Percentiles rank a stretch among this genome's conserved stretches.
Conservation (phyloP, 2,329 filamentous ascomycete species). For the Clonostachys byssicola region DNA sequence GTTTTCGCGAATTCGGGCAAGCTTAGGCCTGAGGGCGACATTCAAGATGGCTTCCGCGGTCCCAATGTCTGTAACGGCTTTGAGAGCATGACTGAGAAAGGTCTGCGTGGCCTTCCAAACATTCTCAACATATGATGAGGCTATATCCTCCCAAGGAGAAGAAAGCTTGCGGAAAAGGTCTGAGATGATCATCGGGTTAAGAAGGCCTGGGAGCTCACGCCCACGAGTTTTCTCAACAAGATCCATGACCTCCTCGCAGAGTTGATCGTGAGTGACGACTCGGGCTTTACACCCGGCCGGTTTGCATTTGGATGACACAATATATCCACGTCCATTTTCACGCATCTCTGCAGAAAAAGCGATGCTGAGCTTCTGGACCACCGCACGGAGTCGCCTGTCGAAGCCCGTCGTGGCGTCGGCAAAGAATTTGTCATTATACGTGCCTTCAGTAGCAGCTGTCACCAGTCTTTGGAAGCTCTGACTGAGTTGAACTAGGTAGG, state of each 20-base stretch:
- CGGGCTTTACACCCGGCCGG: neutral
- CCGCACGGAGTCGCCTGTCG: slow-evolving; percentile 19
- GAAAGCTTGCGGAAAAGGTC: slow-evolving; percentile 59
- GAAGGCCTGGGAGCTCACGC: slow-evolving; percentile 55
- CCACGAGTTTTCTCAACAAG: slow-evolving; percentile 14
- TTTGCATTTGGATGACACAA: slow-evolving; percentile 22
- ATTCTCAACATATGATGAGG: slow-evolving; percentile 23
- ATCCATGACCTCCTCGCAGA: slow-evolving; percentile 16
- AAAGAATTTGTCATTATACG: slow-evolving; percentile 21
- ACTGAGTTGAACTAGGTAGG: slow-evolving; percentile 40
- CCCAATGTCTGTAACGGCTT: slow-evolving; percentile 24
- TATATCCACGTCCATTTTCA: slow-evolving; percentile 10
- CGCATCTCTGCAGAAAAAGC: slow-evolving; percentile 19
- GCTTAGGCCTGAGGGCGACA: slow-evolving; percentile 16
- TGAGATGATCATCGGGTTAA: slow-evolving; percentile 53
- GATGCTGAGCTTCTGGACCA: slow-evolving; percentile 19
- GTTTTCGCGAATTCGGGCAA: slow-evolving; percentile 23
- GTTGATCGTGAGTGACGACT: slow-evolving; percentile 3
- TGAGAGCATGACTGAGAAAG: slow-evolving; percentile 22
- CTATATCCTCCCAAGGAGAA: slow-evolving; percentile 42
- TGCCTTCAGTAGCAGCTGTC: slow-evolving; percentile 16
- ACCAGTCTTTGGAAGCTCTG: slow-evolving; percentile 28
- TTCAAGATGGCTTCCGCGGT: slow-evolving; percentile 9
- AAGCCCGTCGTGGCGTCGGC: slow-evolving; percentile 6
- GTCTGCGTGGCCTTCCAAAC: neutral